phyloP scores from a whole-genome alignment of 2,329 filamentous ascomycete species.

The Microdochium bolleyi region DNA sequence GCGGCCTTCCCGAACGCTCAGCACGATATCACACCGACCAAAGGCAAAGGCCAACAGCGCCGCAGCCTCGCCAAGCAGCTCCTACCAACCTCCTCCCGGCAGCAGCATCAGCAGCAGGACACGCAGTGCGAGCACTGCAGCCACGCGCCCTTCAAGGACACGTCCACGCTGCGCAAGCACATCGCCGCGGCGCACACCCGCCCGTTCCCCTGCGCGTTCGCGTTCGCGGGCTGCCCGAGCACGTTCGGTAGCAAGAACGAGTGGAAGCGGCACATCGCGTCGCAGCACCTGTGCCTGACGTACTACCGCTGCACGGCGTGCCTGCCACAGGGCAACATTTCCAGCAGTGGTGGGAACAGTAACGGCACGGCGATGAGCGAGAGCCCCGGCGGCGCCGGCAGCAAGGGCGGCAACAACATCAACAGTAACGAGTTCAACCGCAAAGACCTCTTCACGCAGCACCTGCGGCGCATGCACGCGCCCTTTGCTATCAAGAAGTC shows the following conservation, averaged over 20 bases:
- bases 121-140: constrained; percentile 54
- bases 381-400: constrained; percentile 7
- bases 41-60: constrained; percentile 32
- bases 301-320: constrained; percentile 59
- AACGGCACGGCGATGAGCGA: constrained; percentile 46
- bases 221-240: constrained; percentile 73
- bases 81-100: too few relatives aligned
- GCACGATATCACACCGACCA: constrained; percentile 16
- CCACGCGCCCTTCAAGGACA: constrained; percentile 59
- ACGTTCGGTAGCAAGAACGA: constrained; percentile 92
- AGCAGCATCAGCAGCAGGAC: constrained; percentile 56
- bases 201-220: constrained; percentile 80
- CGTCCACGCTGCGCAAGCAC: constrained; percentile 57
- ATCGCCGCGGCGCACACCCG: constrained; percentile 61
- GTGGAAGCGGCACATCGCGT: constrained; percentile 92
- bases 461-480: constrained; percentile 88
- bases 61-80: constrained; percentile 32
- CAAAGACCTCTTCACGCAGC: constrained; percentile 93
- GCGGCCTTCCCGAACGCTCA: background rate
- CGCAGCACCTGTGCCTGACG: constrained; percentile 71
- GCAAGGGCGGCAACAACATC: constrained; percentile 30
- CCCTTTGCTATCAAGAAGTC: constrained; percentile 56
- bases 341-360: constrained; percentile 27
- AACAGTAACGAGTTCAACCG: constrained; percentile 69
- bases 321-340: constrained; percentile 16